These are phyloP conservation scores for Termitomyces sp. DNA, from an alignment of 768 basidiomycete species.

Conservation along the genomic window DNA sequence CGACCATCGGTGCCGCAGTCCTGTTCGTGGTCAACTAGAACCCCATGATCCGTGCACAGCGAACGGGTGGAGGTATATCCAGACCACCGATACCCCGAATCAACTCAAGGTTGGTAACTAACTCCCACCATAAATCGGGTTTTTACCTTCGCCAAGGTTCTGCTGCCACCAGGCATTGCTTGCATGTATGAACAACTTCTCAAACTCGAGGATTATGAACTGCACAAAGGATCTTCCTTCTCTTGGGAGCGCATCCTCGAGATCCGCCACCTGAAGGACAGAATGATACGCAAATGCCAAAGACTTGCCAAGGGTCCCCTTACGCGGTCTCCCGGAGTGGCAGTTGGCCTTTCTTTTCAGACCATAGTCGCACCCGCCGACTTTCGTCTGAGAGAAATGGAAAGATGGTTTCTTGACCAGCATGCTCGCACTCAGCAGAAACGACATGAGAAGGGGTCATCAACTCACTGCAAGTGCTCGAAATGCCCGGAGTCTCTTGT, in stretches of 20 bases:
- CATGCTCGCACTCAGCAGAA: conserved; percentile 31
- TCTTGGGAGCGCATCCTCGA: conserved; percentile 69
- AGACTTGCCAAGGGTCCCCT: conserved; percentile 48
- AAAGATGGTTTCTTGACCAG: conserved; percentile 66
- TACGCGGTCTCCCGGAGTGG: conserved; percentile 16
- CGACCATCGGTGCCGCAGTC: conserved; percentile 57
- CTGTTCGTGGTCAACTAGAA: conserved; percentile 73
- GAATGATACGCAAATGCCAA: conserved; percentile 78
- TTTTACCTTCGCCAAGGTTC: conserved; percentile 39
- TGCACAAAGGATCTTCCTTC: conserved; percentile 48
- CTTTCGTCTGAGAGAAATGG: conserved; percentile 75
- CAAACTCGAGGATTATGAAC: conserved; percentile 55
- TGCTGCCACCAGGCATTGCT: conserved; percentile 64
- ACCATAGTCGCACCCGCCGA: conserved; percentile 66
- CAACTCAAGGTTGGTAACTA: conserved; percentile 56
- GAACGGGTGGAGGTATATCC: conserved; percentile 66
- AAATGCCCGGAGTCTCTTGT: conserved; percentile 17
- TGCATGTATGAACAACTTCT: conserved; percentile 62
- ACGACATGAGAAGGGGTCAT: conserved; percentile 3
- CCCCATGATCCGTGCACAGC: conserved; percentile 51
- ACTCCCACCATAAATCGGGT: neutral
- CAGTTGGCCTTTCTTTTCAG: conserved; percentile 43
- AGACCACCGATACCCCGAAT: conserved; percentile 72
- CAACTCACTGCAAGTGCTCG: conserved; percentile 18
- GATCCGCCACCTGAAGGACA: conserved; percentile 74